A percentile compares a stretch with the other conserved stretches of the same genome.
Conservation (phyloP, 1,284 basidiomycete species). For the Anthracocystis walkeri region DNA sequence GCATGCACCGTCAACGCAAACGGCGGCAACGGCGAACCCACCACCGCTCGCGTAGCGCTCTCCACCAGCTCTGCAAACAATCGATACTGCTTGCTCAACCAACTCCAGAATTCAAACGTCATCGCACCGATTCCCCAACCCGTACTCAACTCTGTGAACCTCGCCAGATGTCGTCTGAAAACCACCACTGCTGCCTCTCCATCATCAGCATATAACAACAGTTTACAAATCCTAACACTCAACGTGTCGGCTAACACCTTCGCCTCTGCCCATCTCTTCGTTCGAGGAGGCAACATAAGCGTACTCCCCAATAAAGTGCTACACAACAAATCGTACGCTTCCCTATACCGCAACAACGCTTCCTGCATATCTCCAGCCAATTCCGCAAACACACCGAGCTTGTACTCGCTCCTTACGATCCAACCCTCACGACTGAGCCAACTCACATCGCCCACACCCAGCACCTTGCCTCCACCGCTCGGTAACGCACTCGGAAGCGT, state of each 20-base stretch:
- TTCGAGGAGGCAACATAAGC: slow-evolving; percentile 85
- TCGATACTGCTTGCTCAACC: slow-evolving; percentile 84
- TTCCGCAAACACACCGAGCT: slow-evolving; percentile 95
- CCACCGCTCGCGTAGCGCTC: slow-evolving; percentile 26
- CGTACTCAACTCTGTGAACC: slow-evolving; percentile 86
- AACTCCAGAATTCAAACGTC: slow-evolving; percentile 96
- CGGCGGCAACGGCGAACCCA: slow-evolving; percentile 39
- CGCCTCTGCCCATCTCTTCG: slow-evolving; percentile 97
- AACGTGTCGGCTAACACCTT: slow-evolving; percentile 86
- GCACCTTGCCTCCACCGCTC: slow-evolving; percentile 3
- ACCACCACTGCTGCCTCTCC: slow-evolving; percentile 77
- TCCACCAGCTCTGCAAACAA: slow-evolving; percentile 62
- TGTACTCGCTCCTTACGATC: slow-evolving; percentile 96
- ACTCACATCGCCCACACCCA: slow-evolving; percentile 22
- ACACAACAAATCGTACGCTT: slow-evolving; percentile 42
- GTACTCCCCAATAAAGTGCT: slow-evolving; percentile 75
- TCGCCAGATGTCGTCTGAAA: slow-evolving; percentile 83
- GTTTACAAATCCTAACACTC: slow-evolving; percentile 61
- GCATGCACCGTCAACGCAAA: slow-evolving; percentile 38
- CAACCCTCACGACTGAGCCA: slow-evolving; percentile 84
- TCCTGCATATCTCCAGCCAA: slow-evolving; percentile 88
- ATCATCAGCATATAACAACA: slow-evolving; percentile 88
- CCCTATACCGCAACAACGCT: slow-evolving; percentile 42
- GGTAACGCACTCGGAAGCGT: slow-evolving; percentile 6
- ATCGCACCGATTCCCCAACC: slow-evolving; percentile 98